Evolutionary conservation across 106 monocot species (phyloP), one percentile per base, ranked within the genome.

Genomic region (Xerophyta viscosa): DNA sequence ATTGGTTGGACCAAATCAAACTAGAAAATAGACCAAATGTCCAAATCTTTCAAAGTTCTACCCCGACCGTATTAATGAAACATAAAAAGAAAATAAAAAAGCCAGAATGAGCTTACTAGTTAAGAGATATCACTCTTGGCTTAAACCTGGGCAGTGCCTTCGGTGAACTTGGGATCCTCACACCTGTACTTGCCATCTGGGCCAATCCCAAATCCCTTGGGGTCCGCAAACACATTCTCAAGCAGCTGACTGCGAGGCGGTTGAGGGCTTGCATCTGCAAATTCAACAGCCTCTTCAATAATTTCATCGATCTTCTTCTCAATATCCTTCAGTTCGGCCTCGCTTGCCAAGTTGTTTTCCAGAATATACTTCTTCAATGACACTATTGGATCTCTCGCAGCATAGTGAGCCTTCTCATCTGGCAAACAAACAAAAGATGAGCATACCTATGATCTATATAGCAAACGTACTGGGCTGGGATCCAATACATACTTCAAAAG

Each of bases 181-280:
- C 89, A 98, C 4, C 96, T 45, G 63, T 98, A 98, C 71, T 79
- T 85, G 0, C 96, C 96, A 64, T 98, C 89, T 22, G 96, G 85
- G 8, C 89, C 96, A 20, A 98, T 89, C 21, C 96, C 96, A 61
- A 98, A 98, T n/a, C 96, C 96, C 41, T 82, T 89, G 3, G 96
- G 89, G 45, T 98, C 96, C 0, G 76, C 74, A 56, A 98, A 98
- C 19, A 98, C 96, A 45, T 98, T 98, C 53, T 98, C 96, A 29
- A 98, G 68, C 9, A 98, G 56, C 54, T 98, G 96, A 59, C 85
- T 89, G 7, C 82, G 72, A 65, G 85, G 79, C 48, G 96, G 96
- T 27, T 8, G 63, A 6, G 89, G 85, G 68, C 96, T 98, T 14
- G 72, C 57, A 43, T 98, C 96, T 0, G 89, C 96, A 58, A 89